Conservation (phyloP, 1,139 yeast species). For the Geotrichum armillariae region DNA sequence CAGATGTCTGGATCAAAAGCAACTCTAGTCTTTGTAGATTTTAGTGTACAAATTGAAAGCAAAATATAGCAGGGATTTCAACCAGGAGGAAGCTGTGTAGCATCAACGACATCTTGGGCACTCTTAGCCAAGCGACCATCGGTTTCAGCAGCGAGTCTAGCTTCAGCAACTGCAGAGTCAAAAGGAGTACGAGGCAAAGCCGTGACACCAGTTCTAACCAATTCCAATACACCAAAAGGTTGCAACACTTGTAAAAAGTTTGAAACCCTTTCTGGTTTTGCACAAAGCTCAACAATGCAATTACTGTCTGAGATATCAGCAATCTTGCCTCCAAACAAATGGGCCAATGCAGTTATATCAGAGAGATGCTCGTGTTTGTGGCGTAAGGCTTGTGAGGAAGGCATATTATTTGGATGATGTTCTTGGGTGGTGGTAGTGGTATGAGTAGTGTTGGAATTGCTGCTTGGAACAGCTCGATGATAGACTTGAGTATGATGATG, state of each 20-base stretch:
- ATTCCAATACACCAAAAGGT: conserved; percentile 94
- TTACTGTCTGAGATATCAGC: conserved; percentile 92
- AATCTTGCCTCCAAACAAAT: conserved; percentile 87
- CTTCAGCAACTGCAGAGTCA: conserved; percentile 49
- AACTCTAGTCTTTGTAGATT: conserved; percentile 24
- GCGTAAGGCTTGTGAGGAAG: conserved; percentile 89
- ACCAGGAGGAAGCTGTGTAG: conserved; percentile 79
- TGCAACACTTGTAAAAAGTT: conserved; percentile 84
- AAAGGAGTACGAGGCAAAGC: conserved; percentile 95
- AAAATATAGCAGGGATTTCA: conserved; percentile 36
- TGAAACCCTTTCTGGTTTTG: conserved; percentile 86
- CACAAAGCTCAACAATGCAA: conserved; percentile 89
- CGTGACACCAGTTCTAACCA: conserved; percentile 98
- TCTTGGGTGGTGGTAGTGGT: conserved; percentile 34
- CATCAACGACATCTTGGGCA: neutral
- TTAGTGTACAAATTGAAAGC: too few species aligned
- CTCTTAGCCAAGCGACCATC: neutral
- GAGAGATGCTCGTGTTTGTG: conserved; percentile 59
- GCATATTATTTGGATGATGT: conserved; percentile 82
- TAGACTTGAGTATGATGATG: conserved; percentile 70
- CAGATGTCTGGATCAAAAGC: conserved; percentile 34
- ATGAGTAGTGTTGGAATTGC: conserved; percentile 31
- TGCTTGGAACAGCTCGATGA: conserved; percentile 32
- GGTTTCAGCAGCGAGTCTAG: conserved; percentile 50
- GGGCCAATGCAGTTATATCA: conserved; percentile 76